Conservation (phyloP, 2,329 filamentous ascomycete genomes). For the Cercospora sp. region DNA sequence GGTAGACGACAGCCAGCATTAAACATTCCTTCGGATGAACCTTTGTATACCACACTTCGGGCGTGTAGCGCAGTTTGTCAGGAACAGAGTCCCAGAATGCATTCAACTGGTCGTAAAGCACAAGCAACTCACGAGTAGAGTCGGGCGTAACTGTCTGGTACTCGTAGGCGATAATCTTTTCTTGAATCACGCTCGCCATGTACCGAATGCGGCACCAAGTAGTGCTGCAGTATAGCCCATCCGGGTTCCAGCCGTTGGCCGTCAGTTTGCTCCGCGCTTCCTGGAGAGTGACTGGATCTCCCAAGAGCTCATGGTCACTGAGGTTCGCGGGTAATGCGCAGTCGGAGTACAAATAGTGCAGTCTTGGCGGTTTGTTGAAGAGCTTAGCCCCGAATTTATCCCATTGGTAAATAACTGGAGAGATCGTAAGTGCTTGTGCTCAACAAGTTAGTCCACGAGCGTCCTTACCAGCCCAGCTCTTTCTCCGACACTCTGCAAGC, state of each 20-base stretch:
- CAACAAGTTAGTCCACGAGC: not conserved
- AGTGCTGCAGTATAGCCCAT: slow-evolving; percentile 11
- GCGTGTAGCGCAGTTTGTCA: slow-evolving; percentile 20
- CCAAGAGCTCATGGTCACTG: slow-evolving; percentile 9
- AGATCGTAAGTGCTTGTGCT: not conserved
- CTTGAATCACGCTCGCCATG: slow-evolving; percentile 12
- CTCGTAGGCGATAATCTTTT: slow-evolving; percentile 8
- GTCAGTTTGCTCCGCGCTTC: slow-evolving; percentile 16
- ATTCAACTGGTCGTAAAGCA: not conserved
- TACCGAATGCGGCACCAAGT: slow-evolving; percentile 23
- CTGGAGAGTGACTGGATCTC: not conserved
- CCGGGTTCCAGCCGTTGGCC: slow-evolving; percentile 19
- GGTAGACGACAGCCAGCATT: slow-evolving; percentile 21
- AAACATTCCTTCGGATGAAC: slow-evolving; percentile 14
- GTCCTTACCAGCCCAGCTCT: slow-evolving; percentile 11
- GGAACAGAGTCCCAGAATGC: not conserved
- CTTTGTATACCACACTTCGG: slow-evolving; percentile 22
- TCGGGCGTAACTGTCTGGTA: not conserved
- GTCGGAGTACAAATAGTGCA: slow-evolving; percentile 17
- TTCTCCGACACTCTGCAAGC: slow-evolving; percentile 25
- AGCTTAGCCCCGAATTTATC: slow-evolving; percentile 28
- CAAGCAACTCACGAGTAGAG: not conserved
- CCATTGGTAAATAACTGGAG: slow-evolving; percentile 11
- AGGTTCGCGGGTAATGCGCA: slow-evolving; percentile 10
- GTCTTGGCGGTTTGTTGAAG: slow-evolving; percentile 26